Conservation (phyloP, 2,329 filamentous ascomycete genomes). For the Cytospora piceicola region DNA sequence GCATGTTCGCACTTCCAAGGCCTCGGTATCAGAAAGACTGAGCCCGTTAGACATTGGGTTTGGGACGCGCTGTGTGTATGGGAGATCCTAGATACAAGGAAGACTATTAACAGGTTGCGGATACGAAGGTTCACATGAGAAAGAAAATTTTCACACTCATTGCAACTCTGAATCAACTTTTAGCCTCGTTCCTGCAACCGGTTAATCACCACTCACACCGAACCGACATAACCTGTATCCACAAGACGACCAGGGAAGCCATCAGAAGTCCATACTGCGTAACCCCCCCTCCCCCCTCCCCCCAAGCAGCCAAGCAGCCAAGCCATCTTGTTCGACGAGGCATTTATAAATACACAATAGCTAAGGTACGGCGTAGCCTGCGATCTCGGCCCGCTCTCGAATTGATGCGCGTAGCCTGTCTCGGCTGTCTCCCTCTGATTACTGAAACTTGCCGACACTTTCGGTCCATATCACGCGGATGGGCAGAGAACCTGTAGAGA, state of each 20-base stretch:
- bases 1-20: neutral
- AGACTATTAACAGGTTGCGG: neutral
- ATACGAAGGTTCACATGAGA: neutral
- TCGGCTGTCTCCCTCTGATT: neutral
- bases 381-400: neutral
- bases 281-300: too few species aligned
- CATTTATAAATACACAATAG: neutral
- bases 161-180: neutral
- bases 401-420: neutral
- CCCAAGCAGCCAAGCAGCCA: neutral
- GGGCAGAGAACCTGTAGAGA: slow-evolving; percentile 39
- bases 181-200: neutral
- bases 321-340: neutral
- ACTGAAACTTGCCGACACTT: neutral
- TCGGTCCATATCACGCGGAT: slow-evolving; percentile 20
- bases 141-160: slow-evolving; percentile 1
- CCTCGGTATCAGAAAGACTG: neutral
- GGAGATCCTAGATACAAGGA: neutral
- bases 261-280: neutral
- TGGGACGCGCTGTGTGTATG: neutral
- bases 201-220: neutral
- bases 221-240: neutral
- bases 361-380: neutral
- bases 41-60: neutral
- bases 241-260: neutral